Percentiles rank a stretch among this genome's conserved stretches.
phyloP scores from a whole-genome alignment of 2,329 filamentous ascomycete genomes.

The Helicocarpus griseus region DNA sequence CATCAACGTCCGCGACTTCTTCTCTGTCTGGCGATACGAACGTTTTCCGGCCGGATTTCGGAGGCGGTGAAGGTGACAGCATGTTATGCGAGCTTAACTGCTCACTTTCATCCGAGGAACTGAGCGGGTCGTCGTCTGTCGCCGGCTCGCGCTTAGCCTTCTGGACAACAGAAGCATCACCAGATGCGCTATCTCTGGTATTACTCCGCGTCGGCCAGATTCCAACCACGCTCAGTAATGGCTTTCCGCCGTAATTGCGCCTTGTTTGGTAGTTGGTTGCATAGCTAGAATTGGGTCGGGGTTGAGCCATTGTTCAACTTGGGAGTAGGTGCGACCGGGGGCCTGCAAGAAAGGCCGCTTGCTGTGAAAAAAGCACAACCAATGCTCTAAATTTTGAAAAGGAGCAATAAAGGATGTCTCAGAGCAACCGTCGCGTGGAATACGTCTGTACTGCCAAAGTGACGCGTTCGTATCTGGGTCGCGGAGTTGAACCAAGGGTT shows the following conservation, averaged over 20 bases:
- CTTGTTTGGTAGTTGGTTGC: constrained; percentile 17
- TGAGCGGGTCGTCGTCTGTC: constrained; percentile 27
- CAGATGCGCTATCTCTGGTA: not conserved
- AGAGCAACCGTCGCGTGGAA: not conserved
- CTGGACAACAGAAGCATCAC: not conserved
- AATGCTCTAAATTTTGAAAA: not conserved
- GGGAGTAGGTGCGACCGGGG: not conserved
- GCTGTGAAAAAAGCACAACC: not conserved
- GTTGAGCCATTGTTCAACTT: not conserved
- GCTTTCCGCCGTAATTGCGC: constrained; percentile 8
- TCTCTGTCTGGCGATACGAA: not conserved
- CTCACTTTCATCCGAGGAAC: constrained; percentile 23
- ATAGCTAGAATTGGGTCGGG: constrained; percentile 20
- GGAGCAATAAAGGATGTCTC: not conserved
- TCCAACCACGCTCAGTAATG: constrained; percentile 18
- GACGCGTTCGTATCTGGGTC: not conserved
- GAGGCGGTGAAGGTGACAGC: not conserved
- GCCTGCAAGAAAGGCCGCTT: not conserved
- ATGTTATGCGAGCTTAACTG: constrained; percentile 6
- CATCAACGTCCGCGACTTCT: not conserved
- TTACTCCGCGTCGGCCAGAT: constrained; percentile 4
- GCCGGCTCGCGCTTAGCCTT: constrained; percentile 16
- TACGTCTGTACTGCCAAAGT: not conserved
- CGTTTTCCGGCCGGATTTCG: not conserved
- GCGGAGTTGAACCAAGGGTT: not conserved